phyloP scores from a whole-genome alignment of 768 basidiomycete species.

The Tubosaeta brunneosetosa region DNA sequence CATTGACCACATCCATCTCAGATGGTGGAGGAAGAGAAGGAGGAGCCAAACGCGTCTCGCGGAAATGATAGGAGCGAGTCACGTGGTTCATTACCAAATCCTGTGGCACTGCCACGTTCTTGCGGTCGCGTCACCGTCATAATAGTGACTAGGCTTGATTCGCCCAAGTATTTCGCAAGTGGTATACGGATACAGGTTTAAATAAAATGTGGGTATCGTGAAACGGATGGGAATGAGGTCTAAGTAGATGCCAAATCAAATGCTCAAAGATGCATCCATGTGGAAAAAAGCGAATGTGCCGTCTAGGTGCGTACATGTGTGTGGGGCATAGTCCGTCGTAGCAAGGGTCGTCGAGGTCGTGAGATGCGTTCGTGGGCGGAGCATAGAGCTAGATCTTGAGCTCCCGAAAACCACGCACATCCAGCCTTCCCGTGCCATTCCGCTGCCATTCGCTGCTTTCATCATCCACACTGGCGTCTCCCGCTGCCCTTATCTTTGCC shows the following conservation, averaged over 20 bases:
- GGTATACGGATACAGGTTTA: conserved; percentile 28
- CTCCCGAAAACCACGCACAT: conserved; percentile 75
- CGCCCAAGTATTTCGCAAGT: no score
- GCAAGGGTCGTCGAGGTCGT: conserved; percentile 7
- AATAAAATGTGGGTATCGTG: conserved; percentile 23
- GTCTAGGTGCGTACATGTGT: conserved; percentile 6
- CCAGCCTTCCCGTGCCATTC: conserved; percentile 68
- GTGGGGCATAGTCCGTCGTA: conserved; percentile 9
- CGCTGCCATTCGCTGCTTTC: conserved; percentile 49
- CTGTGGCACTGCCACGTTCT: not conserved
- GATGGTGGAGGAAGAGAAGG: conserved; percentile 5
- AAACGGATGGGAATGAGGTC: conserved; percentile 16
- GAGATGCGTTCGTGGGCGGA: not conserved
- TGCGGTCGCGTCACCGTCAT: not conserved
- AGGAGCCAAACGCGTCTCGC: conserved; percentile 4
- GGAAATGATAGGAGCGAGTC: not conserved
- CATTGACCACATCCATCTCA: conserved; percentile 5
- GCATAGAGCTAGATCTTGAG: conserved; percentile 52
- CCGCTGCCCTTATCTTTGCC: conserved; percentile 18
- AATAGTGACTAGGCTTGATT: not conserved
- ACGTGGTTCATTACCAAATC: conserved; percentile 15
- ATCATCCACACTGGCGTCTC: conserved; percentile 29
- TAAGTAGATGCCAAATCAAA: conserved; percentile 28
- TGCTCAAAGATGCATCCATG: conserved; percentile 7
- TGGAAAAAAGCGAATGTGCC: not conserved